Evolutionary conservation across 176 grass and related monocot genomes (phyloP).

Genomic region (Alopecurus myosuroides): DNA sequence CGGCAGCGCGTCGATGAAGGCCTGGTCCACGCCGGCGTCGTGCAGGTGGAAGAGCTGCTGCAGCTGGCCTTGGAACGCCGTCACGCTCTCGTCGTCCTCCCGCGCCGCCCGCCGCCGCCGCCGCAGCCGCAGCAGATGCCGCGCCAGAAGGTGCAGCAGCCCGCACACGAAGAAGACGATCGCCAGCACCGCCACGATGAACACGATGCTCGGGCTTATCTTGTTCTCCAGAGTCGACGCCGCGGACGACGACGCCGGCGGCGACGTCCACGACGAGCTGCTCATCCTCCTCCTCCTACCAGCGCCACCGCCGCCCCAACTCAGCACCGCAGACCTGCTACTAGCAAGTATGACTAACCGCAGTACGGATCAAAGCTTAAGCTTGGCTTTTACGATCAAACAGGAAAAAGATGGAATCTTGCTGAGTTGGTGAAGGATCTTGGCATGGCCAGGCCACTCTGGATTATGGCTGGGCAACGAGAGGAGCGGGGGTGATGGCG

Average conservation of each 20-base stretch:
- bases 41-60: conserved; percentile 97
- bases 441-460: neutral
- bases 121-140: conserved; percentile 46
- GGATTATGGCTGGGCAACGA: neutral
- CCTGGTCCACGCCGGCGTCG: conserved; percentile 88
- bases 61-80: conserved; percentile 83
- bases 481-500: conserved; percentile 13
- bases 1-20: conserved; percentile 87
- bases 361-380: neutral
- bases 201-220: conserved; percentile 75
- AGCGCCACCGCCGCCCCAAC: neutral
- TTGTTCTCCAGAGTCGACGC: conserved; percentile 34
- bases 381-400: neutral
- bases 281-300: conserved; percentile 17
- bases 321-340: neutral
- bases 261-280: conserved; percentile 14
- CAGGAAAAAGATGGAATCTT: neutral
- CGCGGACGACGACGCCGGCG: neutral
- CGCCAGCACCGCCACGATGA: conserved; percentile 61
- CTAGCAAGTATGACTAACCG: neutral
- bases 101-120: conserved; percentile 19
- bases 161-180: conserved; percentile 92
- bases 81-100: conserved; percentile 43
- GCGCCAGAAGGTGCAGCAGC: conserved; percentile 62
- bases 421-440: conserved; percentile 24